Evolutionary conservation across 2,329 filamentous ascomycete genomes (phyloP).

Genomic region (Stagonosporopsis chrysanthemi): DNA sequence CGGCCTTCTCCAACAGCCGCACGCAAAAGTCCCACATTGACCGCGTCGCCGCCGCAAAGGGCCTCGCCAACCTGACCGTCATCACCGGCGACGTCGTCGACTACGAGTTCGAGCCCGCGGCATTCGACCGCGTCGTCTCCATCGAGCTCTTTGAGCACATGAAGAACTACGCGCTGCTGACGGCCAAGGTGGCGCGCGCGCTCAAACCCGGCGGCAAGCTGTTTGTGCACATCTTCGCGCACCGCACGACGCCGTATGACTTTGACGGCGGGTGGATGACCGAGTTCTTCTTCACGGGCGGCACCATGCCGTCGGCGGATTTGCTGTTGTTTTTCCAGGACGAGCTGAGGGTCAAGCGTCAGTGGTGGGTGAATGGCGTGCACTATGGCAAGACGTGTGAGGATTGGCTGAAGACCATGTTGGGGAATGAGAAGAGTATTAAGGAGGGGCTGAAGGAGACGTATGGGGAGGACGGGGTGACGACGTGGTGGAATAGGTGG

Average conservation of each 20-base stretch:
- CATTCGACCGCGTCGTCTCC: conserved; percentile 71
- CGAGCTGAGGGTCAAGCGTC: conserved; percentile 65
- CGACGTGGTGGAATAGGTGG: conserved; percentile 74
- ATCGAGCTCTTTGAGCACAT: conserved; percentile 80
- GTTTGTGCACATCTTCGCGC: conserved; percentile 73
- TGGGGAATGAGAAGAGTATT: conserved; percentile 64
- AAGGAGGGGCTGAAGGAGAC: conserved; percentile 71
- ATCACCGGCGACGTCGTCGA: conserved; percentile 73
- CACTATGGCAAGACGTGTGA: conserved; percentile 76
- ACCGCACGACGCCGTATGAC: conserved; percentile 71
- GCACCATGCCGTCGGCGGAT: conserved; percentile 74
- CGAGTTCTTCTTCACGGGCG: conserved; percentile 75
- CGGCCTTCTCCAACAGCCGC: conserved; percentile 73
- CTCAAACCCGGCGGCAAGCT: conserved; percentile 70
- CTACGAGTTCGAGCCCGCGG: conserved; percentile 66
- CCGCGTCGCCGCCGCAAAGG: conserved; percentile 61
- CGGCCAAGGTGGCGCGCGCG: conserved; percentile 67
- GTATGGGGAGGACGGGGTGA: conserved; percentile 67
- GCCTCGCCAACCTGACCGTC: conserved; percentile 66
- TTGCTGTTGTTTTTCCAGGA: conserved; percentile 72
- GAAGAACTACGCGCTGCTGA: conserved; percentile 75
- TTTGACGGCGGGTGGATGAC: conserved; percentile 79
- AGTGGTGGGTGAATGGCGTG: conserved; percentile 75
- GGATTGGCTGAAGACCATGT: conserved; percentile 71
- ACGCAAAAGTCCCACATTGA: conserved; percentile 75